Evolutionary conservation across 2,329 filamentous ascomycete genomes (phyloP), one percentile per base, ranked within the genome.

Genomic region (Xylaria digitata): DNA sequence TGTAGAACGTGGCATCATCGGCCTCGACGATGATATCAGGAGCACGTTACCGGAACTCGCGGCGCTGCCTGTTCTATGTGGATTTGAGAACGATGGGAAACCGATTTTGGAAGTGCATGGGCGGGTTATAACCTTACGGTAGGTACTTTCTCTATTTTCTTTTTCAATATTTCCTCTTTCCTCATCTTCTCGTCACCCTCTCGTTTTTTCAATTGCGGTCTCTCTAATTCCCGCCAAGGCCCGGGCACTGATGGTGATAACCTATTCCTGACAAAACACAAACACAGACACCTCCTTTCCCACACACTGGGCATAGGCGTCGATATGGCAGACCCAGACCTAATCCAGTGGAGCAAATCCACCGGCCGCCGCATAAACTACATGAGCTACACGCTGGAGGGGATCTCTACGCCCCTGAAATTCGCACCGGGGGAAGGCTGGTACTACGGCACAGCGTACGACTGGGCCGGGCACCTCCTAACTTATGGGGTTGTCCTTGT

Each of bases 311-410:
- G 13, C 30, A 54, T 62, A 26, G 49, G 50, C 42, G n/a, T 55
- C 11, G 50, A 62, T 32, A 45, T 62, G 26, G 49, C 59, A 15
- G 37, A 62, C 34, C 59, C 50, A 17, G 59, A 62, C 15, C 43
- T 62, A 15, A 37, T 40, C 19, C 49, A 17, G 6, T 56, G 50
- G 60, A 32, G 42, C 1, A 19, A 56, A 13, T 34, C 3, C 32
- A 48, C 32, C 1, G 19, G 26, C 11, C 50, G 60, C 1, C 19
- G 23, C 21, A 37, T 13, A 5, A 52, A 52, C 37, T 61, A 61
- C 58, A 54, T 54, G 59, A 46, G 45, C 50, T 49, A 63, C 42
- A 56, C 49, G 13, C 34, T 50, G 2, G 52, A 49, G 7, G 52
- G 52, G 0, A 48, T 48, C 9, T 34, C 6, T 3, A 63, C 43